A percentile compares a stretch with the other conserved stretches of the same genome.
Conservation (phyloP, 345 rosid genomes). For the Gossypium bickii region DNA sequence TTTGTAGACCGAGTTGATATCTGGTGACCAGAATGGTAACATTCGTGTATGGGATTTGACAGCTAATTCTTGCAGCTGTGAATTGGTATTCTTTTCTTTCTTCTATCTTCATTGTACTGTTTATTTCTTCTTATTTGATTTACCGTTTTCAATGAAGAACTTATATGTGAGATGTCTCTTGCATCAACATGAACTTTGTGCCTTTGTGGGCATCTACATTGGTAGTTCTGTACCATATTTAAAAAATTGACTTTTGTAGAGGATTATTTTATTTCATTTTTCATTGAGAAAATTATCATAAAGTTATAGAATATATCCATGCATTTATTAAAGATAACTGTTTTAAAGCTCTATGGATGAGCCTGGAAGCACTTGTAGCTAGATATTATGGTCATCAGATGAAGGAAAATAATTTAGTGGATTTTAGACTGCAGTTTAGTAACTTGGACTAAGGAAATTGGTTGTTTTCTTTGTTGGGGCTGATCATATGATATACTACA, state of each 20-base stretch:
- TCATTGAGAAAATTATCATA: neutral
- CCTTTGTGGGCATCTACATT: neutral
- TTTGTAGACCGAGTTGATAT: slow-evolving; percentile 83
- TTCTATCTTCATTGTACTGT: slow-evolving; percentile 1
- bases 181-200: neutral
- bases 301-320: neutral
- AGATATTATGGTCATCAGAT: neutral
- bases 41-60: slow-evolving; percentile 97
- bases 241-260: neutral
- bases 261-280: neutral
- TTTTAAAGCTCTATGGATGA: slow-evolving; percentile 4
- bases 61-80: slow-evolving; percentile 94
- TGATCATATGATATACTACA: neutral
- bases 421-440: neutral
- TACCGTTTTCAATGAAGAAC: neutral
- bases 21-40: slow-evolving; percentile 96
- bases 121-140: neutral
- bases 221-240: neutral
- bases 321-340: neutral
- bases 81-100: slow-evolving; percentile 50
- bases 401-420: neutral
- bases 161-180: neutral
- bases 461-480: neutral
- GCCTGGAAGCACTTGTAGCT: neutral
- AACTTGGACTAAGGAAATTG: neutral